These are phyloP conservation scores for Boletus edulis DNA, from an alignment of 768 basidiomycete species.

Conservation along the genomic window DNA sequence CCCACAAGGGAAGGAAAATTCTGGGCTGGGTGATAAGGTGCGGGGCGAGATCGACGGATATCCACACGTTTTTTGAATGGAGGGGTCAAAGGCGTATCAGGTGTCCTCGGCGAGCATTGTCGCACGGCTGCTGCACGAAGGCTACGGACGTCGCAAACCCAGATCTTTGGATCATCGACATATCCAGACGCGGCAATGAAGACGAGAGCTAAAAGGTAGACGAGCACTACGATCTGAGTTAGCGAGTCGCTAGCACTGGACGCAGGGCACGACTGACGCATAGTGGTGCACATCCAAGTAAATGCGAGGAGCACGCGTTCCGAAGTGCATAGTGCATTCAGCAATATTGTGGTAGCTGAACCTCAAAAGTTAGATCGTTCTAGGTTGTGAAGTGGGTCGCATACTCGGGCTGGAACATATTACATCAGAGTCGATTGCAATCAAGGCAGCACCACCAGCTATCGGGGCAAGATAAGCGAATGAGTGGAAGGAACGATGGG, in stretches of 20 bases:
- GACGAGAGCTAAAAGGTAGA: conserved; percentile 53
- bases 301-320: conserved; percentile 56
- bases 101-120: conserved; percentile 32
- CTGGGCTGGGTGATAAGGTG: conserved; percentile 34
- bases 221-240: conserved; percentile 42
- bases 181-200: conserved; percentile 42
- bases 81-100: conserved; percentile 35
- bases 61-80: conserved; percentile 38
- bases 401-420: conserved; percentile 36
- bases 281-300: conserved; percentile 49
- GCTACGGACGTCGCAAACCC: conserved; percentile 47
- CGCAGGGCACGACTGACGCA: conserved; percentile 34
- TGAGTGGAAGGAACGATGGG: neutral
- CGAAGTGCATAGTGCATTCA: conserved; percentile 43
- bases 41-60: conserved; percentile 45
- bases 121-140: conserved; percentile 36
- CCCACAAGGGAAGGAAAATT: conserved; percentile 36
- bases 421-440: conserved; percentile 36
- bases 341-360: neutral
- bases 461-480: conserved; percentile 4
- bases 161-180: conserved; percentile 47
- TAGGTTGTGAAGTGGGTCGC: neutral
- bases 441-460: conserved; percentile 55
- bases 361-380: neutral
- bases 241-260: neutral